These are phyloP conservation scores for Lentinula aciculospora DNA, from an alignment of 768 basidiomycete species.

Conservation along the genomic window DNA sequence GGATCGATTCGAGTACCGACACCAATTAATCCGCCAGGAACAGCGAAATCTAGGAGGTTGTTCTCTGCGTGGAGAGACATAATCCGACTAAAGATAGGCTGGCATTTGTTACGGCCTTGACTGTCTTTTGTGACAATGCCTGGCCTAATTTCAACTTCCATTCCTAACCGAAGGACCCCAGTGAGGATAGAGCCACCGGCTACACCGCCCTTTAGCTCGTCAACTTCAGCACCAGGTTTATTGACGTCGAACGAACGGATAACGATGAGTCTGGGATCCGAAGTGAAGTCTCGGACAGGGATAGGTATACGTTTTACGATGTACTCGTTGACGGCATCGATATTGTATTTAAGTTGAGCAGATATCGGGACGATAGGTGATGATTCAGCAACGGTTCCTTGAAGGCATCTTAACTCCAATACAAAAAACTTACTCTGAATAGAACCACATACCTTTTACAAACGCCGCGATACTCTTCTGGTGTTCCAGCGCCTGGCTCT, in stretches of 20 bases:
- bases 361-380: constrained; percentile 99
- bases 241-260: constrained; percentile 99
- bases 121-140: constrained; percentile 96
- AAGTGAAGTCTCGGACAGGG: constrained; percentile 87
- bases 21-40: constrained; percentile 97
- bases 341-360: constrained; percentile 98
- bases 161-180: constrained; percentile 84
- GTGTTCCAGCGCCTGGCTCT: constrained; percentile 90
- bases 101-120: constrained; percentile 84
- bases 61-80: constrained; percentile 93
- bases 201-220: constrained; percentile 96
- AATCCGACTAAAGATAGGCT: constrained; percentile 89
- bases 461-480: constrained; percentile 94
- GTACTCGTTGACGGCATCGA: constrained; percentile 98
- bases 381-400: constrained; percentile 90
- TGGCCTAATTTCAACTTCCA: constrained; percentile 95
- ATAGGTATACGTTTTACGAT: constrained; percentile 96
- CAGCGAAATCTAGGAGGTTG: constrained; percentile 90
- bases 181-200: constrained; percentile 95
- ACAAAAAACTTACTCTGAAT: background rate
- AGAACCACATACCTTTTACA: constrained; percentile 67
- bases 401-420: too few relatives aligned
- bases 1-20: constrained; percentile 97
- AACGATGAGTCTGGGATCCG: constrained; percentile 91
- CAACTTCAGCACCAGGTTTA: constrained; percentile 95